phyloP scores from a whole-genome alignment of 2,329 filamentous ascomycete genomes.

The Colletotrichum liaoningense region DNA sequence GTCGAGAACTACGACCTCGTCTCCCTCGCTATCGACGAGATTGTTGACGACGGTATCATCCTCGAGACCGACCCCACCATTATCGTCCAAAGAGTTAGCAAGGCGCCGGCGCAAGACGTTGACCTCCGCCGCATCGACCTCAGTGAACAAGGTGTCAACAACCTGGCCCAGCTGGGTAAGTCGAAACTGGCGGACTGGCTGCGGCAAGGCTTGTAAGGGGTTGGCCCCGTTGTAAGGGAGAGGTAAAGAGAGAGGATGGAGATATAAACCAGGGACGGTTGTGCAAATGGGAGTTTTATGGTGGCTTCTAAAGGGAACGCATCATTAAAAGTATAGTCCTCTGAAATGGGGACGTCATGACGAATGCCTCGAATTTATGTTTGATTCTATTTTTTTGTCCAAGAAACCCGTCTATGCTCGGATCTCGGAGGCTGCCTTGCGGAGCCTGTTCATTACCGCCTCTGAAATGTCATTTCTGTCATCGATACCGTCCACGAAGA shows the following conservation, averaged over 20 bases:
- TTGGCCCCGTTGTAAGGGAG: conserved; percentile 8
- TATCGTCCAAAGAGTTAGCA: conserved; percentile 91
- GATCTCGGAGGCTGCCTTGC: conserved; percentile 78
- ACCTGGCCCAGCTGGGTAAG: conserved; percentile 93
- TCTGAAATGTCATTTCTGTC: conserved; percentile 85
- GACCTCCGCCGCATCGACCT: conserved; percentile 95
- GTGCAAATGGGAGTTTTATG: conserved; percentile 35
- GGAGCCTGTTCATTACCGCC: conserved; percentile 85
- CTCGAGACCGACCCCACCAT: conserved; percentile 97
- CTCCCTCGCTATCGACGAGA: conserved; percentile 93
- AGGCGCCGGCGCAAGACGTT: conserved; percentile 89
- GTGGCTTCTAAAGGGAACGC: conserved; percentile 35
- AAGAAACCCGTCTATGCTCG: conserved; percentile 54
- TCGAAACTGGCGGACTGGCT: conserved; percentile 91
- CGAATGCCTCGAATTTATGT: conserved; percentile 37
- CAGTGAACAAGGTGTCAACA: conserved; percentile 94
- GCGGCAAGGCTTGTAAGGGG: conserved; percentile 78
- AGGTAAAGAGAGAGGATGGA: not conserved
- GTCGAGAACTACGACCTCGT: conserved; percentile 97
- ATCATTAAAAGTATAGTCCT: conserved; percentile 36
- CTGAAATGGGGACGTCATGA: conserved; percentile 27
- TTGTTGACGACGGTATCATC: conserved; percentile 94
- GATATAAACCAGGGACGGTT: conserved; percentile 5
- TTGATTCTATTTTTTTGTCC: conserved; percentile 23
- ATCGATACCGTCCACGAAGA: conserved; percentile 90